phyloP scores from a whole-genome alignment of 495 filamentous ascomycete genomes.

The Aspergillus asperescens region DNA sequence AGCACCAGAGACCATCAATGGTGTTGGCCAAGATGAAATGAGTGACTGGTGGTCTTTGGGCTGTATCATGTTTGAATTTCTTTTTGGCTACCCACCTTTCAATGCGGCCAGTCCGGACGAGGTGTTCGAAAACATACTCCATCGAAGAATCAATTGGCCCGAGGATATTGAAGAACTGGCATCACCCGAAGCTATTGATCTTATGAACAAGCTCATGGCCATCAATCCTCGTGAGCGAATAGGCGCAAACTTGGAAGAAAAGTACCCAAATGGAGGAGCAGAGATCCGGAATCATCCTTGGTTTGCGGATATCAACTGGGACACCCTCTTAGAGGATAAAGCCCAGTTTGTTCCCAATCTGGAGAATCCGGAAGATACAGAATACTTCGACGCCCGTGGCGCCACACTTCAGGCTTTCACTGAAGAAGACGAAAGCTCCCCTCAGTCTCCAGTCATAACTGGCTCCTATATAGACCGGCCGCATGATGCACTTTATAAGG shows the following conservation, averaged over 20 bases:
- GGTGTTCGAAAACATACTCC: slow-evolving; percentile 94
- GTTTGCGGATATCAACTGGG: slow-evolving; percentile 87
- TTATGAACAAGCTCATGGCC: slow-evolving; percentile 87
- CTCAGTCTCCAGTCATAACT: slow-evolving; percentile 49
- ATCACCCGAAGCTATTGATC: slow-evolving; percentile 80
- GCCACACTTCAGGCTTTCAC: slow-evolving; percentile 84
- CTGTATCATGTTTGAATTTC: slow-evolving; percentile 94
- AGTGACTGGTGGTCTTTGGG: slow-evolving; percentile 99
- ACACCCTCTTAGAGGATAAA: slow-evolving; percentile 82
- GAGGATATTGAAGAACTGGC: slow-evolving; percentile 63
- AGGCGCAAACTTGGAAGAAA: slow-evolving; percentile 76
- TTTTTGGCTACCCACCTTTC: slow-evolving; percentile 90
- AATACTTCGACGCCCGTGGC: slow-evolving; percentile 92
- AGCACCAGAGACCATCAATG: slow-evolving; percentile 93
- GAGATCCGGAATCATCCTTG: slow-evolving; percentile 86
- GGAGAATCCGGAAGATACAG: slow-evolving; percentile 93
- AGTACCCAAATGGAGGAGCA: slow-evolving; percentile 72
- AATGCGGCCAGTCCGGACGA: slow-evolving; percentile 85
- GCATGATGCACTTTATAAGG: slow-evolving; percentile 89
- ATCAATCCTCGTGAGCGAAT: slow-evolving; percentile 73
- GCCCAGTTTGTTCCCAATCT: slow-evolving; percentile 90
- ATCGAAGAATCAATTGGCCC: slow-evolving; percentile 85
- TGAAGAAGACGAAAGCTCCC: slow-evolving; percentile 81
- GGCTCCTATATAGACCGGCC: slow-evolving; percentile 68
- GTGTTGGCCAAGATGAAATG: slow-evolving; percentile 90